phyloP scores from a whole-genome alignment of 768 basidiomycete genomes.

The Lentinula boryana region DNA sequence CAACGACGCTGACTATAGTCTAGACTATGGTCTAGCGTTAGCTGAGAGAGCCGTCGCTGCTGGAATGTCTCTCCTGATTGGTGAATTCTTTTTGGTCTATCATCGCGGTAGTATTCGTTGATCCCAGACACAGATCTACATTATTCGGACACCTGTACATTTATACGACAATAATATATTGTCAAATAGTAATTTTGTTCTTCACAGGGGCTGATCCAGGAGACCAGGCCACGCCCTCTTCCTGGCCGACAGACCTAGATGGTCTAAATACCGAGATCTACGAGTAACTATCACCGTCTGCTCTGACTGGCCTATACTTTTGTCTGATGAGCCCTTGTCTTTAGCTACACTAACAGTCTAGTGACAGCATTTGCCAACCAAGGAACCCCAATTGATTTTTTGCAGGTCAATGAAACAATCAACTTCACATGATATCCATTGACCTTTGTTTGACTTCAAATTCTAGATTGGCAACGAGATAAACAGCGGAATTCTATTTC shows the following conservation, averaged over 20 bases:
- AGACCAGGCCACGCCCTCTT: slow-evolving; percentile 51
- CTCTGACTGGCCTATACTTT: not conserved
- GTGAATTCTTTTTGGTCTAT: slow-evolving; percentile 26
- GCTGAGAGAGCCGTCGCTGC: slow-evolving; percentile 51
- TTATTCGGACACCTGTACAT: not conserved
- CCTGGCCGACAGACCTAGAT: slow-evolving; percentile 24
- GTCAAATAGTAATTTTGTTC: not conserved
- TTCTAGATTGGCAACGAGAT: slow-evolving; percentile 61
- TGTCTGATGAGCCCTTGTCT: not conserved
- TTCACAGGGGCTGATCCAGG: slow-evolving; percentile 58
- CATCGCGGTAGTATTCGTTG: not conserved
- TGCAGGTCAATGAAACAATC: slow-evolving; percentile 29
- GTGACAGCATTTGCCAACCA: slow-evolving; percentile 45
- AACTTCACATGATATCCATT: not conserved
- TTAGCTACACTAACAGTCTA: slow-evolving; percentile 45
- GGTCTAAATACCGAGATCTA: slow-evolving; percentile 50
- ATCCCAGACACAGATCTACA: not conserved
- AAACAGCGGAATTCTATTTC: slow-evolving; percentile 60
- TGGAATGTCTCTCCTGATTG: slow-evolving; percentile 49
- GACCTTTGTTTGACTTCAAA: not conserved
- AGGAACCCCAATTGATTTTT: slow-evolving; percentile 47
- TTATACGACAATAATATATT: not conserved
- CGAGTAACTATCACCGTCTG: not conserved
- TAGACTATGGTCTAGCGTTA: slow-evolving; percentile 44
- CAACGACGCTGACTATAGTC: slow-evolving; percentile 40